Conservation (phyloP, 495 filamentous ascomycete genomes). For the Hyaloscypha bicolor region DNA sequence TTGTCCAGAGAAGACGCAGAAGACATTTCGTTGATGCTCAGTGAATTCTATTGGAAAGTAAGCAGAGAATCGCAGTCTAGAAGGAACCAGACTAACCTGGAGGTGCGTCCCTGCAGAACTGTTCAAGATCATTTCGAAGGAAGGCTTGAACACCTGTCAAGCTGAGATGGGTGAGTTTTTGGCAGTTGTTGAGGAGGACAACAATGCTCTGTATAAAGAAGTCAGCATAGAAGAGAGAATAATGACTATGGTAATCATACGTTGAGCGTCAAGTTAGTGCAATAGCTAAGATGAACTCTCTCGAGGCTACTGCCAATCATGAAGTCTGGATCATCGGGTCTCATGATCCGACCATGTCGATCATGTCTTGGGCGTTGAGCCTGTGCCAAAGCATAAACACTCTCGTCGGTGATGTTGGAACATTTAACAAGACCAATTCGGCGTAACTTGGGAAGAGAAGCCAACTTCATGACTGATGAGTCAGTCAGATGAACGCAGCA, state of each 20-base stretch:
- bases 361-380: conserved; percentile 39
- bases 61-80: not conserved
- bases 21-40: conserved; percentile 89
- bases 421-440: conserved; percentile 97
- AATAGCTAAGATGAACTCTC: conserved; percentile 96
- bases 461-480: conserved; percentile 78
- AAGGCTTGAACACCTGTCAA: conserved; percentile 92
- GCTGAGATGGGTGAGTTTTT: conserved; percentile 90
- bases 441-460: conserved; percentile 86
- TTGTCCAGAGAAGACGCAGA: conserved; percentile 93
- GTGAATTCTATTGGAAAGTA: conserved; percentile 73
- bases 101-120: conserved; percentile 86
- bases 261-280: conserved; percentile 73
- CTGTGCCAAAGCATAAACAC: conserved; percentile 80
- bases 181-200: conserved; percentile 85
- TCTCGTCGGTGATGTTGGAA: conserved; percentile 80
- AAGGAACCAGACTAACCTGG: conserved; percentile 48
- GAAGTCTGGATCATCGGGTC: conserved; percentile 50
- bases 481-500: conserved; percentile 94
- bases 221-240: conserved; percentile 9
- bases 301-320: conserved; percentile 59
- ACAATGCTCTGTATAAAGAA: conserved; percentile 72
- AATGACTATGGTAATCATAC: conserved; percentile 52
- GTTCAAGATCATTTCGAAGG: conserved; percentile 72
- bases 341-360: conserved; percentile 45